Evolutionary conservation across 1,284 basidiomycete genomes (phyloP).

Genomic region (Cryptococcus sp.): DNA sequence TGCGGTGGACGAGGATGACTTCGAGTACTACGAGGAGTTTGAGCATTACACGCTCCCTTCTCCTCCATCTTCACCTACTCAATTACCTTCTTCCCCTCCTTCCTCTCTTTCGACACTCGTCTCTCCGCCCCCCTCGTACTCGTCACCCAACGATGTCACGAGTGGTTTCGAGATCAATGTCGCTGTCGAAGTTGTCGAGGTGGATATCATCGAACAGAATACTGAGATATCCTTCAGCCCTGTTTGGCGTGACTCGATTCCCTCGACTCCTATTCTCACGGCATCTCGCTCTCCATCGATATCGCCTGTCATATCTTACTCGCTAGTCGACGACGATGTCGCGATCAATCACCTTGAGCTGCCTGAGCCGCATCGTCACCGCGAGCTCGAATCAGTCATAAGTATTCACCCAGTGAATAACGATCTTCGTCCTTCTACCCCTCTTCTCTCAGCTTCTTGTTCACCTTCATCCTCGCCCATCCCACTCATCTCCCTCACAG

Average conservation of each 20-base stretch:
- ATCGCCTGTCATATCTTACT: conserved; percentile 1
- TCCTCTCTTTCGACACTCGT: conserved; percentile 2
- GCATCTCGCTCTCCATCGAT: background rate
- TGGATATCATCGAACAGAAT: conserved; percentile 8
- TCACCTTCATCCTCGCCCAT: background rate
- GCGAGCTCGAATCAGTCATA: no score
- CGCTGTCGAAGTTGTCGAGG: conserved; percentile 14
- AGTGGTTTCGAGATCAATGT: conserved; percentile 5
- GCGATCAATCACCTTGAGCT: background rate
- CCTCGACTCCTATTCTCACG: background rate
- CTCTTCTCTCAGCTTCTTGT: conserved; percentile 4
- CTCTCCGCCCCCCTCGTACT: background rate
- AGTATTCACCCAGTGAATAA: no score
- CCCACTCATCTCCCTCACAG: background rate
- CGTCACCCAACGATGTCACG: background rate
- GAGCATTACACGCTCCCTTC: conserved; percentile 25
- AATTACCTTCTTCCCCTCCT: conserved; percentile 4
- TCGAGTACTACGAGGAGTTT: conserved; percentile 21
- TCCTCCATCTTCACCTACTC: background rate
- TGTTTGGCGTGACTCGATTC: background rate
- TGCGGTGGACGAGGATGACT: conserved; percentile 14
- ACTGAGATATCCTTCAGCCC: background rate
- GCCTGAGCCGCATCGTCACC: background rate
- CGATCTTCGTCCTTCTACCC: background rate
- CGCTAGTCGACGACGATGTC: conserved; percentile 1